Conservation (phyloP, 441 rosid species). For the Flueggea neowawraea region DNA sequence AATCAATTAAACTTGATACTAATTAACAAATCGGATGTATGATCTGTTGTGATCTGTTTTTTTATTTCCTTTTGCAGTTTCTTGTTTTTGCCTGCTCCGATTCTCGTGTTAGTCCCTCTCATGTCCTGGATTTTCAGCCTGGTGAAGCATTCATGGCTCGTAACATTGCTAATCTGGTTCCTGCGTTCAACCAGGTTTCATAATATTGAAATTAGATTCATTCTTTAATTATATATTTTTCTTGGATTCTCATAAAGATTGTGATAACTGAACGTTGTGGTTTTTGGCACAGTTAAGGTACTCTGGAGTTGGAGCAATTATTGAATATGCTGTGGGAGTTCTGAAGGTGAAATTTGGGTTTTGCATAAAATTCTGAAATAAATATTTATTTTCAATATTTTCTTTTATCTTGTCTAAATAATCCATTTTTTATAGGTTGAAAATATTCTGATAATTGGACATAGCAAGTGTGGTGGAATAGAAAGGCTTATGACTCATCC, state of each 20-base stretch:
- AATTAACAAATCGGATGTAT: no score
- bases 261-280: no score
- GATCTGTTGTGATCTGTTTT: neutral
- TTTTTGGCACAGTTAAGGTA: constrained; percentile 32
- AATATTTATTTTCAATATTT: no score
- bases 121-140: constrained; percentile 67
- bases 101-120: constrained; percentile 83
- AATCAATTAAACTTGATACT: no score
- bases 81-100: constrained; percentile 93
- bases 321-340: constrained; percentile 48
- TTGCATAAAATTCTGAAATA: no score
- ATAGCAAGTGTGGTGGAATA: constrained; percentile 41
- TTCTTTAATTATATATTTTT: neutral
- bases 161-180: constrained; percentile 88
- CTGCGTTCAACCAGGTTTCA: constrained; percentile 63
- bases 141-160: constrained; percentile 81
- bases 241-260: no score
- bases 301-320: constrained; percentile 53
- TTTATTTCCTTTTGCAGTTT: constrained; percentile 37
- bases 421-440: constrained; percentile 15
- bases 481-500: constrained; percentile 30
- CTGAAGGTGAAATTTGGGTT: constrained; percentile 26
- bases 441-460: constrained; percentile 39
- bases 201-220: no score
- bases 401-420: neutral